phyloP scores from a whole-genome alignment of 2,329 filamentous ascomycete species.

The Diaporthe caulivora region DNA sequence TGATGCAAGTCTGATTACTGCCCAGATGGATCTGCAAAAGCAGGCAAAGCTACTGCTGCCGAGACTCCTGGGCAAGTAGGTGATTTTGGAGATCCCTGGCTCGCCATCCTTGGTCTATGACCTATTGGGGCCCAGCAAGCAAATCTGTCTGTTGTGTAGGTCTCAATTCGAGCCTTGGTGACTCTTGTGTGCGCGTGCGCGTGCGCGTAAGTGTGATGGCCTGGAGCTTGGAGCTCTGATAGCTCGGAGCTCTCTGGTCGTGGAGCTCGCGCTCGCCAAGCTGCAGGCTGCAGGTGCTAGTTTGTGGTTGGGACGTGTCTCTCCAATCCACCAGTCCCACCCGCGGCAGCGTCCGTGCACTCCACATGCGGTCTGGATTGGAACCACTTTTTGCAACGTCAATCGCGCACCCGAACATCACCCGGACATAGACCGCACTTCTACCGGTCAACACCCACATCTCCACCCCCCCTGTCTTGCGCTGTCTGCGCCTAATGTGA shows the following conservation, averaged over 20 bases:
- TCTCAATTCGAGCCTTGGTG: not conserved
- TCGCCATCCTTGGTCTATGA: too few relatives aligned
- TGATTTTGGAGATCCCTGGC: not conserved
- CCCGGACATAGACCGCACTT: constrained; percentile 39
- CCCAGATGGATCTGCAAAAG: not conserved
- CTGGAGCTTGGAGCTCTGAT: not conserved
- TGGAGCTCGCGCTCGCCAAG: not conserved
- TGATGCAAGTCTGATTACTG: not conserved
- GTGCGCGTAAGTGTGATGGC: not conserved
- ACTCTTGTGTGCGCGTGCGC: not conserved
- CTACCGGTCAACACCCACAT: constrained; percentile 31
- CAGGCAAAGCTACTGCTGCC: not conserved
- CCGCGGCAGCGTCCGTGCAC: not conserved
- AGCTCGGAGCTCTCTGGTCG: too few relatives aligned
- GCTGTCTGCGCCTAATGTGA: constrained; percentile 21
- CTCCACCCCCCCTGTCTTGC: constrained; percentile 15
- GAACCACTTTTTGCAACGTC: constrained; percentile 32
- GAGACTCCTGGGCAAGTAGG: not conserved
- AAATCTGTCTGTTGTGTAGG: not conserved
- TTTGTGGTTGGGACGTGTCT: constrained; percentile 8
- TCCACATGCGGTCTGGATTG: not conserved
- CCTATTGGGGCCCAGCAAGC: not conserved
- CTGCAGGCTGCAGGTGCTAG: too few relatives aligned
- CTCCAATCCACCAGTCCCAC: not conserved
- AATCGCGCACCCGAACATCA: constrained; percentile 33